phyloP scores from a whole-genome alignment of 352 stramenopile species.

The Pythium sp. region DNA sequence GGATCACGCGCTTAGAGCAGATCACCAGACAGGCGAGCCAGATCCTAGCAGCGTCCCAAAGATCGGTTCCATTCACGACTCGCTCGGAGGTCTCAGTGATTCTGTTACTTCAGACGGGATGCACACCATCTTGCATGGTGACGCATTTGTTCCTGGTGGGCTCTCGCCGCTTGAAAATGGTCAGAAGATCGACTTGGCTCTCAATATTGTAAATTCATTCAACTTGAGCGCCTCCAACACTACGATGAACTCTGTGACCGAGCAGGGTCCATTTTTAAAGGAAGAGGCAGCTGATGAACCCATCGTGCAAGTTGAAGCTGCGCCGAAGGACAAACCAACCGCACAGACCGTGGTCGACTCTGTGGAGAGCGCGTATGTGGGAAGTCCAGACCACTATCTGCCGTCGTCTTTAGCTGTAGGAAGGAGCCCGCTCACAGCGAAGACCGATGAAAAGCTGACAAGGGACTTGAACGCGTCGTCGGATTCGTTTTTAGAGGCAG shows the following conservation, averaged over 20 bases:
- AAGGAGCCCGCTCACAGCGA: not conserved
- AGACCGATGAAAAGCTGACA: not conserved
- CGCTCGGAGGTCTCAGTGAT: constrained; percentile 4
- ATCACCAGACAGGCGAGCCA: not conserved
- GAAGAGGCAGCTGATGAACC: not conserved
- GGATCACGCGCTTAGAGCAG: no score
- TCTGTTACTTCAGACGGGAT: not conserved
- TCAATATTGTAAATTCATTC: constrained; percentile 27
- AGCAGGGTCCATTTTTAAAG: not conserved
- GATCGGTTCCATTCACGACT: constrained; percentile 2
- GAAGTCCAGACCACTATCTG: not conserved
- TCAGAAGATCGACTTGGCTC: constrained; percentile 18
- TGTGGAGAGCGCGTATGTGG: not conserved
- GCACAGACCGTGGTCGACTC: not conserved
- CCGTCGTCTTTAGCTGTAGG: not conserved
- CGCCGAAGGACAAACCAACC: not conserved
- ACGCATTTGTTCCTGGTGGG: not conserved
- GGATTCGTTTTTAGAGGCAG: not conserved
- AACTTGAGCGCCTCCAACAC: constrained; percentile 26
- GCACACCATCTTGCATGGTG: not conserved
- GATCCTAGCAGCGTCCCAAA: not conserved
- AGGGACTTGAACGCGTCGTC: not conserved
- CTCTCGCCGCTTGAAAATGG: not conserved
- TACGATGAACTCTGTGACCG: constrained; percentile 14
- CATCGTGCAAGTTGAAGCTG: not conserved